These are phyloP conservation scores for Cryptosporidium viatorum DNA, from an alignment of 169 alveolate species.

Conservation along the genomic window DNA sequence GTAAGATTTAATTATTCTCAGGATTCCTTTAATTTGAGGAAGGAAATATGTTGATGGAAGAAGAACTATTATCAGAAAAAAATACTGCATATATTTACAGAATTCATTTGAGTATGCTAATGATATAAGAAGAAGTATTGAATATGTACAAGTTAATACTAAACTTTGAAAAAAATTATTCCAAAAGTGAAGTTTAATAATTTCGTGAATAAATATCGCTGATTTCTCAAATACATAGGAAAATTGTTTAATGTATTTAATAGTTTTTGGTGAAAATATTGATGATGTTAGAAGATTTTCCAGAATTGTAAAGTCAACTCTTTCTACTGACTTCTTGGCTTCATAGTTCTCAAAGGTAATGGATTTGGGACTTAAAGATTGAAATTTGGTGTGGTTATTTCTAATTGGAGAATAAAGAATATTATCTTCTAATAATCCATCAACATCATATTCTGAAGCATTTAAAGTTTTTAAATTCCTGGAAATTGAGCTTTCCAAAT, in stretches of 20 bases:
- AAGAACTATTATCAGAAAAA: not conserved
- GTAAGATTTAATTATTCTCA: constrained; percentile 34
- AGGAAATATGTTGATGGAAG: constrained; percentile 17
- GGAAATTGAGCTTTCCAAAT: constrained; percentile 5
- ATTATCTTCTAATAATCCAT: not conserved
- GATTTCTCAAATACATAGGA: not conserved
- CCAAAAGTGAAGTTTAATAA: constrained; percentile 41
- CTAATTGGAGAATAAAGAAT: not conserved
- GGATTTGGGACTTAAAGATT: not conserved
- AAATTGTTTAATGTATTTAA: constrained; percentile 4
- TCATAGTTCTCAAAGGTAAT: not conserved
- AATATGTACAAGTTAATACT: not conserved
- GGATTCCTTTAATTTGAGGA: constrained; percentile 44
- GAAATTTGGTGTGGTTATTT: not conserved
- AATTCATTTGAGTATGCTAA: constrained; percentile 13
- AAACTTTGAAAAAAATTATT: constrained; percentile 13
- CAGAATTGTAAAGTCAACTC: constrained; percentile 9
- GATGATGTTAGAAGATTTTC: constrained; percentile 30
- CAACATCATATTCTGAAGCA: not conserved
- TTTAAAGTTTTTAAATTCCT: not conserved
- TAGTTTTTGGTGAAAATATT: constrained; percentile 6
- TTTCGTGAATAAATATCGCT: not conserved
- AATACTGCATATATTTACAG: constrained; percentile 24
- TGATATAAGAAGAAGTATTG: constrained; percentile 11
- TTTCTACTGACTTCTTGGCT: not conserved